These are phyloP conservation scores for Hibiscus syriacus DNA, from an alignment of 345 rosid species.

Conservation along the genomic window DNA sequence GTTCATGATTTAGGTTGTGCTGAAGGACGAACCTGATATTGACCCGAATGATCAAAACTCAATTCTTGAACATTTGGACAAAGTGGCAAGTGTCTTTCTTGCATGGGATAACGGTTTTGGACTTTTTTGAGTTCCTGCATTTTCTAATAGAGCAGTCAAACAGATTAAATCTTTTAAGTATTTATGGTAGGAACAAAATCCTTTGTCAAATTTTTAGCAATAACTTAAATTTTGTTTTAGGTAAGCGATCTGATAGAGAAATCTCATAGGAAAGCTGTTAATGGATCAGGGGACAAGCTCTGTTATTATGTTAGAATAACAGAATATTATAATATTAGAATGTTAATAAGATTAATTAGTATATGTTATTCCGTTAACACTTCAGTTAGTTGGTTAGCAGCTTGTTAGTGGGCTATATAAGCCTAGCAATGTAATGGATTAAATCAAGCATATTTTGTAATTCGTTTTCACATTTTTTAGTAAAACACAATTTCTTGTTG, in stretches of 20 bases:
- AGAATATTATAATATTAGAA: no score
- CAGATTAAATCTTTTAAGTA: neutral
- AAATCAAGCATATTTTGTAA: no score
- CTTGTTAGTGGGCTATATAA: no score
- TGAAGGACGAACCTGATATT: constrained; percentile 79
- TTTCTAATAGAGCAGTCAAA: neutral
- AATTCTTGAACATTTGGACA: constrained; percentile 85
- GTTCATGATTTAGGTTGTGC: constrained; percentile 51
- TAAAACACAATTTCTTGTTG: no score
- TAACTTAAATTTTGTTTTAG: constrained; percentile 32
- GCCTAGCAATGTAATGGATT: no score
- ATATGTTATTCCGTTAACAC: no score
- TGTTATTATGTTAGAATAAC: no score
- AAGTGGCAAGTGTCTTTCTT: constrained; percentile 50
- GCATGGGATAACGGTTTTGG: constrained; percentile 13
- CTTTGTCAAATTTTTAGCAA: neutral
- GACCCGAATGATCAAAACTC: constrained; percentile 94
- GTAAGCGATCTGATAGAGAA: constrained; percentile 78
- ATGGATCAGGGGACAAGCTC: constrained; percentile 57
- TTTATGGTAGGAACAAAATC: neutral
- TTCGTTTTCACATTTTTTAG: no score
- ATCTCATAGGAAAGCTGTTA: constrained; percentile 47
- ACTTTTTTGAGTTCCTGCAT: constrained; percentile 1
- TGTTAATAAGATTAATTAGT: no score
- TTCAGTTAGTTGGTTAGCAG: no score